Base-by-base conservation (phyloP, 2,329 filamentous ascomycete genomes). In the Leptographium radiaticola region DNA sequence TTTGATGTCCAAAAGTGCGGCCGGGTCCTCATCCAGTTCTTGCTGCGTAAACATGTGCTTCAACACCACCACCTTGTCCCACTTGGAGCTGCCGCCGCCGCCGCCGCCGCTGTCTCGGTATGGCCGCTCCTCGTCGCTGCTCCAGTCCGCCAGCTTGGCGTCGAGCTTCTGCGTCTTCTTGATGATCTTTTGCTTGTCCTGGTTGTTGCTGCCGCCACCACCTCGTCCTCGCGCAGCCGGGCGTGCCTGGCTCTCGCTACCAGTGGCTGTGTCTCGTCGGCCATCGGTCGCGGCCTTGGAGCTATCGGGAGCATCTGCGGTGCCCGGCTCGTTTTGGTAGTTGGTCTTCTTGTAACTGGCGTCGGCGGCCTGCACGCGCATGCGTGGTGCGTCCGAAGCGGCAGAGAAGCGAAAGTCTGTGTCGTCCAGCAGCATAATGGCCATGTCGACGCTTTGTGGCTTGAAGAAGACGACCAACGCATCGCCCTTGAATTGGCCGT, bases 391-490 rank as follows among this genome's bases (percentile, higher is more conserved):
- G 53, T 71, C 16, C 71, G 6, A 66, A 63, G n/a, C 65, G 75
- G 60, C 62, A 2, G 36, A 12, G 16, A 86, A 75, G 55, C 91
- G 79, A 63, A 97, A 93, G 60, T 89, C 82, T 6, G 84, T 86
- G 62, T 89, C 87, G 66, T 94, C 87, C 13, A 89, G 75, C 62
- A 93, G 75, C 71, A 84, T 81, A 59, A 91, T 86, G 46, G 88
- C 88, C 71, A 89, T 84, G 44, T 86, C 74, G 55, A 98, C 91
- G n/a, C 87, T 94, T 65, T 95, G 89, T 0, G 89, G 86, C 62
- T 93, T 88, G 77, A 95, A 96, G 71, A 94, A 98, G 39, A 97
- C 87, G 53, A 98, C 75, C 36, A 98, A 76, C 2, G 88, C 90
- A 65, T 97, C 90, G 57, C 93, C 93, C 66, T 96, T 97, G 75